Percentiles rank a stretch among this genome's conserved stretches.
Evolutionary conservation across 345 rosid genomes (phyloP).

Genomic region (Corymbia maculata): DNA sequence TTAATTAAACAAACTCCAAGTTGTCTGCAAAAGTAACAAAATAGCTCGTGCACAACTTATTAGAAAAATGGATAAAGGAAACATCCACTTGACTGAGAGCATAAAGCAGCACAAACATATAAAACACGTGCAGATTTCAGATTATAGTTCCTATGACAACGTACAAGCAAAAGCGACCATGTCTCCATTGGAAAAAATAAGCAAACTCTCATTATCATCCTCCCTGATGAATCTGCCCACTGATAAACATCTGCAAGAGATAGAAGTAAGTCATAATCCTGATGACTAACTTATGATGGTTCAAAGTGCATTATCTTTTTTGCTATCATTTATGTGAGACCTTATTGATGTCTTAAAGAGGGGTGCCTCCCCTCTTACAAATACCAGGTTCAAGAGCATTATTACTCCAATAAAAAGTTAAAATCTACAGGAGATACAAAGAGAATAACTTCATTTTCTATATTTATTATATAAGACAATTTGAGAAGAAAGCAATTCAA

Average conservation of each 20-base stretch:
- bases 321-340: background rate
- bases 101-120: background rate
- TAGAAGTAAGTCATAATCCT: background rate
- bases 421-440: background rate
- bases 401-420: background rate
- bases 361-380: background rate
- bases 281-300: background rate
- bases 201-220: slow-evolving; percentile 78
- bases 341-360: background rate
- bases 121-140: background rate
- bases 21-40: background rate
- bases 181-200: slow-evolving; percentile 80
- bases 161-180: slow-evolving; percentile 62
- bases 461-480: background rate
- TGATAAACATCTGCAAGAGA: slow-evolving; percentile 61
- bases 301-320: background rate
- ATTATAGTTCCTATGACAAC: slow-evolving; percentile 7
- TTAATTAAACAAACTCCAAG: background rate
- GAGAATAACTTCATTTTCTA: background rate
- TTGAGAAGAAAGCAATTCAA: background rate
- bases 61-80: background rate
- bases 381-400: background rate
- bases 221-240: slow-evolving; percentile 71
- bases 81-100: background rate
- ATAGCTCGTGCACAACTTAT: background rate